Evolutionary conservation across 1,284 basidiomycete genomes (phyloP).

Genomic region (Vanrija humicola): DNA sequence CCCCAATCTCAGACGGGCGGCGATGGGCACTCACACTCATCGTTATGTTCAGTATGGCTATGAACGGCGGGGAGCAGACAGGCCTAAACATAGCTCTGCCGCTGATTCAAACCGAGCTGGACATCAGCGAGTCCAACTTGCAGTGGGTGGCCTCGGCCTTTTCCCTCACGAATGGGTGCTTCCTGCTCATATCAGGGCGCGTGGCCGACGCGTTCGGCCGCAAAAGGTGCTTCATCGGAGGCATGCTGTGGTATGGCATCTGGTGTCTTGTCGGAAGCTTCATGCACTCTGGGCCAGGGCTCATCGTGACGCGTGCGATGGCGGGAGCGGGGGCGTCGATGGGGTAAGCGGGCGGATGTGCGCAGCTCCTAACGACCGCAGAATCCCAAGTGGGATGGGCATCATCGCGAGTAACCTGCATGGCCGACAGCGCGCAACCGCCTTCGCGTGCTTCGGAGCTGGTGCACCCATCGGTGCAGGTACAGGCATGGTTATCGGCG

Average conservation of each 20-base stretch:
- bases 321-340: conserved; percentile 34
- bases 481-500: conserved; percentile 12
- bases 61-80: conserved; percentile 8
- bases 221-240: conserved; percentile 32
- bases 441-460: conserved; percentile 16
- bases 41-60: conserved; percentile 10
- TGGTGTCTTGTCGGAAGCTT: conserved; percentile 39
- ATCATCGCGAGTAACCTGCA: conserved; percentile 19
- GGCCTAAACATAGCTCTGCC: conserved; percentile 43
- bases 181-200: conserved; percentile 40
- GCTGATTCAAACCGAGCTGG: conserved; percentile 34
- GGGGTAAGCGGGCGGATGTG: conserved; percentile 17
- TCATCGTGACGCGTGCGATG: conserved; percentile 35
- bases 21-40: conserved; percentile 7
- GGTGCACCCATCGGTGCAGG: conserved; percentile 18
- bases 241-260: conserved; percentile 36
- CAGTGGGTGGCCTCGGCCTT: conserved; percentile 44
- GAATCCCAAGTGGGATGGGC: conserved; percentile 15
- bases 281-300: conserved; percentile 30
- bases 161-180: conserved; percentile 38
- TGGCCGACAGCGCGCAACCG: conserved; percentile 20
- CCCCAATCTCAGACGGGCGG: background rate
- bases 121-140: conserved; percentile 22
- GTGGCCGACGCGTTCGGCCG: conserved; percentile 45
- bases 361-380: background rate